Conservation (phyloP, 1,284 basidiomycete genomes). For the Amylostereum chailletii region DNA sequence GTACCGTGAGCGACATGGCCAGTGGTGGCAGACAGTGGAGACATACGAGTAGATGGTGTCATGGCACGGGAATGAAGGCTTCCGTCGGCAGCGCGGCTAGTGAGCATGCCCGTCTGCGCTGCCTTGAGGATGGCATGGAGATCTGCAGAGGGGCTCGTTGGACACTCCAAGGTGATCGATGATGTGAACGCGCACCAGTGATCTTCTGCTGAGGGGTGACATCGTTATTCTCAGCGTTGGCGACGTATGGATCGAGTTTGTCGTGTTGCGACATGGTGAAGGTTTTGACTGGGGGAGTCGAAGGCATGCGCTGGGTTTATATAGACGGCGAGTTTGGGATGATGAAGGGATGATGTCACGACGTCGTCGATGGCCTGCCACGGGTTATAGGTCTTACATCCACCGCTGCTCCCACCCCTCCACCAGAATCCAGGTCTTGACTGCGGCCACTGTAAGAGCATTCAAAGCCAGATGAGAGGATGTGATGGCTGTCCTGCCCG, state of each 20-base stretch:
- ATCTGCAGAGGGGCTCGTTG: slow-evolving; percentile 22
- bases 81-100: slow-evolving; percentile 69
- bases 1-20: neutral
- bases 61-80: slow-evolving; percentile 78
- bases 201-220: slow-evolving; percentile 59
- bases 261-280: slow-evolving; percentile 23
- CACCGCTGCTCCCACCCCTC: no score
- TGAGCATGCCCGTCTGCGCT: slow-evolving; percentile 71
- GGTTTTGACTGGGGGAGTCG: neutral
- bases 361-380: no score
- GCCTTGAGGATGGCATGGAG: slow-evolving; percentile 53
- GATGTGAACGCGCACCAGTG: slow-evolving; percentile 27
- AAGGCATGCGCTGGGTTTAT: no score
- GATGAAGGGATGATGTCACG: no score
- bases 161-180: neutral
- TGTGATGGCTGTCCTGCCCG: no score
- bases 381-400: no score
- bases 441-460: no score
- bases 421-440: no score
- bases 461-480: no score
- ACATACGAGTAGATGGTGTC: slow-evolving; percentile 62
- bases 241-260: slow-evolving; percentile 59
- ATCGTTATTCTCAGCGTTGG: slow-evolving; percentile 46
- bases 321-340: no score
- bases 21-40: neutral